Evolutionary conservation across 1,284 basidiomycete species (phyloP).

Genomic region (Tilletia indica): DNA sequence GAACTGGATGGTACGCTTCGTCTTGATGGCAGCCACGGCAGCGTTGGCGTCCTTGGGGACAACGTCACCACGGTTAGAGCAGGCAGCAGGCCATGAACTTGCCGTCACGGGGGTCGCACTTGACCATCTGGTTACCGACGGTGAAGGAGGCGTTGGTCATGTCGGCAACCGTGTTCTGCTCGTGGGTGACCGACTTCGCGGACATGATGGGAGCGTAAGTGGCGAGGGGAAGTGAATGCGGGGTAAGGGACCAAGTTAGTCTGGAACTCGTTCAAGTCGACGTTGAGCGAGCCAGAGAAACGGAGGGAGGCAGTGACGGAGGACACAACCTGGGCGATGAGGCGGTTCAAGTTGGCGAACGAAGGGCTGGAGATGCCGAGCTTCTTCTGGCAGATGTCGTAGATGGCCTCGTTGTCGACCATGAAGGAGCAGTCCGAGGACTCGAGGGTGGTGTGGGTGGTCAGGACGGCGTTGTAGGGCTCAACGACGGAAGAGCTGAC

Average conservation of each 20-base stretch:
- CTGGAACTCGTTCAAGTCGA: constrained; percentile 98
- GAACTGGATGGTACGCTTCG: constrained; percentile 75
- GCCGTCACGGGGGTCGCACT: constrained; percentile 58
- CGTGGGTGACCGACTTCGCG: constrained; percentile 75
- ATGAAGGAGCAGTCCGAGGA: constrained; percentile 88
- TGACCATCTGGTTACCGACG: constrained; percentile 91
- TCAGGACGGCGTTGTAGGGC: constrained; percentile 98
- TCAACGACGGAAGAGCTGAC: constrained; percentile 96
- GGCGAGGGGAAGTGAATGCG: constrained; percentile 96
- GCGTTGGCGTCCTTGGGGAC: constrained; percentile 95
- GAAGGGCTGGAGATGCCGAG: constrained; percentile 82
- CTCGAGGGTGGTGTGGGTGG: constrained; percentile 98
- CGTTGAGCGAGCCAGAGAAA: constrained; percentile 96
- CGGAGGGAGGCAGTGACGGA: constrained; percentile 95
- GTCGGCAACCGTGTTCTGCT: constrained; percentile 95
- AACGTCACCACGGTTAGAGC: constrained; percentile 79
- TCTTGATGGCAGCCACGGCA: constrained; percentile 91
- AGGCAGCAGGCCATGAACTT: constrained; percentile 79
- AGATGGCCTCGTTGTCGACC: constrained; percentile 66
- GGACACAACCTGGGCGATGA: constrained; percentile 92
- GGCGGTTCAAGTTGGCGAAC: constrained; percentile 90
- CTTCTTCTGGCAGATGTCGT: constrained; percentile 98
- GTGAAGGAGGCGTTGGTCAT: constrained; percentile 99
- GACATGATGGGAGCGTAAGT: constrained; percentile 94
- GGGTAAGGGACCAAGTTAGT: constrained; percentile 81